Percentiles rank a stretch among this genome's conserved stretches.
phyloP scores from a whole-genome alignment of 2,329 filamentous ascomycete species.

The Fusarium illudens region DNA sequence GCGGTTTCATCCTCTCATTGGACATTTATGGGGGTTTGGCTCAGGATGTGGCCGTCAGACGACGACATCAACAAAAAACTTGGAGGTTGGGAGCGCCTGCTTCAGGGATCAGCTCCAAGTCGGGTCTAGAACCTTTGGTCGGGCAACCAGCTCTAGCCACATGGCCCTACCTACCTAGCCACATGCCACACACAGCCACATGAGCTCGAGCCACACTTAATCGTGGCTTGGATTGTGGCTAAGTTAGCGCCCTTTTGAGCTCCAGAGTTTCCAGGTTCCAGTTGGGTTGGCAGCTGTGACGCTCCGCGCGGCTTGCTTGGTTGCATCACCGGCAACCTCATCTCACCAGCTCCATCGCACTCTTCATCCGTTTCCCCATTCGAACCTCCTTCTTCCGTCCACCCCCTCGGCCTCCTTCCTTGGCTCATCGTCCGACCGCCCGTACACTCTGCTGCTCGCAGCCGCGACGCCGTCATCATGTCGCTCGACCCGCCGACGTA shows the following conservation, averaged over 20 bases:
- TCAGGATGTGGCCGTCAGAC: slow-evolving; percentile 10
- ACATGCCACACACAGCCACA: slow-evolving; percentile 2
- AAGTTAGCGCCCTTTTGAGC: slow-evolving; percentile 1
- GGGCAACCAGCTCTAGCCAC: neutral
- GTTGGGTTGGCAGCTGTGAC: slow-evolving; percentile 36
- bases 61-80: slow-evolving; percentile 31
- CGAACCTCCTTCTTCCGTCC: slow-evolving; percentile 11
- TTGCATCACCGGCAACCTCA: slow-evolving; percentile 45
- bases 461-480: slow-evolving; percentile 63
- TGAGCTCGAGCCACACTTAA: neutral
- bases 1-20: slow-evolving; percentile 25
- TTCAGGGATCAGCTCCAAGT: slow-evolving; percentile 30
- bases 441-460: slow-evolving; percentile 33
- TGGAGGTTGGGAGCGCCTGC: slow-evolving; percentile 37
- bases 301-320: slow-evolving; percentile 40
- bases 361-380: slow-evolving; percentile 13
- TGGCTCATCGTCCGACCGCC: slow-evolving; percentile 22
- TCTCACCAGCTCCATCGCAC: slow-evolving; percentile 34
- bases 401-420: slow-evolving; percentile 7
- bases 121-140: slow-evolving; percentile 8
- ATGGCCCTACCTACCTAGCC: neutral
- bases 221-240: slow-evolving; percentile 36
- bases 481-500: slow-evolving; percentile 93
- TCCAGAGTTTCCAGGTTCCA: slow-evolving; percentile 18
- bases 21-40: slow-evolving; percentile 2